phyloP scores from a whole-genome alignment of 305 asterid genomes.

The Fraxinus floribunda region DNA sequence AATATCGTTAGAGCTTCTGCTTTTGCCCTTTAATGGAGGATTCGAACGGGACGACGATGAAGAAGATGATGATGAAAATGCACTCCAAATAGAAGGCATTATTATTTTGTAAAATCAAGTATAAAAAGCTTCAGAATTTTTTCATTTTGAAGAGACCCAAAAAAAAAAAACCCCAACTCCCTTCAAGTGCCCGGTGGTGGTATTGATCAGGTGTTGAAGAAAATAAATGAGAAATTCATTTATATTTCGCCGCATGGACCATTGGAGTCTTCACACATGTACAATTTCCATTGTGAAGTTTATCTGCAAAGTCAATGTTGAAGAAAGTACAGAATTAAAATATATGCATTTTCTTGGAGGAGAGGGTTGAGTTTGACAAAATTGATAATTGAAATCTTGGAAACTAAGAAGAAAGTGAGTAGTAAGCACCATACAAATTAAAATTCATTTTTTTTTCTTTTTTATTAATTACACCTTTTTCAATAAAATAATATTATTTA shows the following conservation, averaged over 20 bases:
- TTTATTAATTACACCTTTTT: no score
- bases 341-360: not conserved
- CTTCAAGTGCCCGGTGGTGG: not conserved
- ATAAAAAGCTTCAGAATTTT: not conserved
- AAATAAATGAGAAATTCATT: not conserved
- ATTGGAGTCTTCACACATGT: slow-evolving; percentile 31
- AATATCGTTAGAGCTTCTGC: slow-evolving; percentile 49
- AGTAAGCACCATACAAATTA: no score
- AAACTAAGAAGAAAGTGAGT: no score
- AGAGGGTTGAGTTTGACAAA: slow-evolving; percentile 45
- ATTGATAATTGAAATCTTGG: not conserved
- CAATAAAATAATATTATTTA: no score
- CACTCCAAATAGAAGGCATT: slow-evolving; percentile 57
- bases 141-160: not conserved
- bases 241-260: slow-evolving; percentile 18
- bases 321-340: slow-evolving; percentile 4
- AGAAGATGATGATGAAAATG: slow-evolving; percentile 38
- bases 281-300: not conserved
- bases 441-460: no score
- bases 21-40: slow-evolving; percentile 37
- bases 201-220: slow-evolving; percentile 11
- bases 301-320: slow-evolving; percentile 31
- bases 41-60: slow-evolving; percentile 22
- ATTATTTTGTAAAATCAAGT: not conserved
- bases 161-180: not conserved